Evolutionary conservation across 352 stramenopile species (phyloP).

Genomic region (Thalassiosira livingstoniorum): DNA sequence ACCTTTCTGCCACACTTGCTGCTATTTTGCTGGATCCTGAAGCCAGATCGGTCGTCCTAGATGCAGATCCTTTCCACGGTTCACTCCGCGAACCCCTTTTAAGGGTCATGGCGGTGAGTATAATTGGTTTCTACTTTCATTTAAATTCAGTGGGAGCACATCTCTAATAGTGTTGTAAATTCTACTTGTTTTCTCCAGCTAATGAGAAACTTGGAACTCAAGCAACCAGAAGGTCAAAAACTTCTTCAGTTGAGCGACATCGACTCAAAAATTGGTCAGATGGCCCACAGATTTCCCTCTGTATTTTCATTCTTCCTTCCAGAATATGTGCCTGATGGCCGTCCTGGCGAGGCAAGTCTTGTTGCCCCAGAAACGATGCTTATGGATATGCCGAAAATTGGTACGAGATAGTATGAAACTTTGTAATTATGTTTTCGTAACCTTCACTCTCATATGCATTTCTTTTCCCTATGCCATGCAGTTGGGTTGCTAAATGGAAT

Average conservation of each 20-base stretch:
- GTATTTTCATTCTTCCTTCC: conserved; percentile 77
- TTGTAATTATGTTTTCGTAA: background rate
- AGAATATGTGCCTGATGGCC: conserved; percentile 45
- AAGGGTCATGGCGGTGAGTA: conserved; percentile 55
- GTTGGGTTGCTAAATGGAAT: conserved; percentile 74
- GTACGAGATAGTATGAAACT: conserved; percentile 12
- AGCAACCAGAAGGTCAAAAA: conserved; percentile 22
- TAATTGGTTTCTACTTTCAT: too few species aligned
- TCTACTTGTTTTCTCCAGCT: too few species aligned
- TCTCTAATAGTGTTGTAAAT: too few species aligned
- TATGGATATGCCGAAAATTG: conserved; percentile 51
- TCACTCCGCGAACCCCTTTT: conserved; percentile 65
- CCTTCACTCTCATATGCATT: background rate
- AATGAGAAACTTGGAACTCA: conserved; percentile 62
- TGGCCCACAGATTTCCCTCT: conserved; percentile 53
- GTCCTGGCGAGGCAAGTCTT: conserved; percentile 39
- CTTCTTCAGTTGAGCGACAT: conserved; percentile 30
- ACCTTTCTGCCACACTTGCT: conserved; percentile 62
- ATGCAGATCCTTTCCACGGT: conserved; percentile 64
- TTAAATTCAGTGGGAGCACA: too few species aligned
- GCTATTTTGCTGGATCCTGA: conserved; percentile 45
- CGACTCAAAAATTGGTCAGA: conserved; percentile 58
- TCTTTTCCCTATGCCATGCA: conserved; percentile 10
- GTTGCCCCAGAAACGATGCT: conserved; percentile 44
- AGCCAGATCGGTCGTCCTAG: conserved; percentile 22